Evolutionary conservation across 257 asterid genomes (phyloP), one percentile per base, ranked within the genome.

Genomic region (Coffea eugenioides): DNA sequence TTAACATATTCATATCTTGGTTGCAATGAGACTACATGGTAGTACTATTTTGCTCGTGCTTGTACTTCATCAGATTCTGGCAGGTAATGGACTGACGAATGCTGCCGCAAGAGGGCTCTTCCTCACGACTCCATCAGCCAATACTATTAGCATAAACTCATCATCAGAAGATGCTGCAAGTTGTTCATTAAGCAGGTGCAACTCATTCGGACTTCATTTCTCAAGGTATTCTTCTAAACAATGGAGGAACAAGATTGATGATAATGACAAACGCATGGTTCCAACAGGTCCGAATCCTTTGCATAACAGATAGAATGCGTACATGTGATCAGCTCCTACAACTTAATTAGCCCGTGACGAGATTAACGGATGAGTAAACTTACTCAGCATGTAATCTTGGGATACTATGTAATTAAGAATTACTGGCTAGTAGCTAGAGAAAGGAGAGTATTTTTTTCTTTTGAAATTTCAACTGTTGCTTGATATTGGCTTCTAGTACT

Each of bases 251-350:
- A 81, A 83, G 83, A 49, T 67, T 23, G 77, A 21, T 59, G 77
- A 25, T 27, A 83, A 86, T 41, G 85, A 86, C 49, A 91, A 90
- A 83, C 88, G 94, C 6, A 76, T 80, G 71, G 92, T 91, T 67
- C 97, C 97, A 15, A 87, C 92, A 0, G 93, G 97, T 25, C 85
- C 97, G 34, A 91, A 91, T 87, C 97, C 94, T 10, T 79, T 91
- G 87, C 94, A 90, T 78, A 91, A 91, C 90, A 85, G 90, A 88
- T 88, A 86, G 90, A 74, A 14, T 41, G 31, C 31, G 31, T 31
- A 10, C 7, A 23, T 59, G 66, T 59, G 41, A 39, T 39, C 43
- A 62, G 15, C 39, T 10, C 57, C 49, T 75, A 8, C 21, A 36
- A 68, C 49, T 59, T 41, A 31, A 74, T 57, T 43, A 62, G 46